Evolutionary conservation across 2,329 filamentous ascomycete species (phyloP), one percentile per base, ranked within the genome.

Genomic region (Exophiala aquamarina): DNA sequence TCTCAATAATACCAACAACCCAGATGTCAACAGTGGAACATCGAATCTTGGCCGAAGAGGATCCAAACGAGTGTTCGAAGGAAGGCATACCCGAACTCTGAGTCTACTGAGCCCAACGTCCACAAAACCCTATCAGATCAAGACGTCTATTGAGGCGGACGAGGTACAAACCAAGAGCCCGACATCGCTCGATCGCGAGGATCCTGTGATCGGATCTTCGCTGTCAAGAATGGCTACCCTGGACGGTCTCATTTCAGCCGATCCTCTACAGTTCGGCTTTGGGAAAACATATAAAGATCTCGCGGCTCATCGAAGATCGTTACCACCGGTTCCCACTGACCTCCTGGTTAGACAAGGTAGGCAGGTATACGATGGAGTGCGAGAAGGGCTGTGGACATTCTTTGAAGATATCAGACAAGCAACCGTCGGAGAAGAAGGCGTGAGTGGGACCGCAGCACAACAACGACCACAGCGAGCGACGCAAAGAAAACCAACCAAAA

Each of bases 331-430:
- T 9, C 70, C 74, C 20, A 70, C 74, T 19, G 78, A 81, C 35
- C 65, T 70, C n/a, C 63, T 82, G 32, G 64, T 82, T 49, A 73
- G 68, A 60, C 80, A 71, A 44, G 73, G 74, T 49, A 90, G 90
- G 63, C 88, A 93, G 66, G 84, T 95, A 67, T 87, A 91, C 13
- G 86, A 88, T 50, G 93, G 96, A 68, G 83, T 98, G 66, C 89
- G 85, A 64, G 82, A 93, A 41, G 92, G 93, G 2, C 72, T 98
- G 39, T 91, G 87, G 82, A 95, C 89, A 1, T 98, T 98, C 68
- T 83, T 95, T 50, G 93, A 97, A 65, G 93, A 98, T 63, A 82
- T 98, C 38, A 81, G 91, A 57, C 93, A 97, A 68, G 94, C 92
- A 11, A 95, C 93, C 0, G 90, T 98, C 5, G 93, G 93, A 18